A percentile compares a stretch with the other conserved stretches of the same genome.
These are phyloP conservation scores for Pseudonitzschia multistriata DNA, from an alignment of 108 stramenopile species.

Conservation along the genomic window DNA sequence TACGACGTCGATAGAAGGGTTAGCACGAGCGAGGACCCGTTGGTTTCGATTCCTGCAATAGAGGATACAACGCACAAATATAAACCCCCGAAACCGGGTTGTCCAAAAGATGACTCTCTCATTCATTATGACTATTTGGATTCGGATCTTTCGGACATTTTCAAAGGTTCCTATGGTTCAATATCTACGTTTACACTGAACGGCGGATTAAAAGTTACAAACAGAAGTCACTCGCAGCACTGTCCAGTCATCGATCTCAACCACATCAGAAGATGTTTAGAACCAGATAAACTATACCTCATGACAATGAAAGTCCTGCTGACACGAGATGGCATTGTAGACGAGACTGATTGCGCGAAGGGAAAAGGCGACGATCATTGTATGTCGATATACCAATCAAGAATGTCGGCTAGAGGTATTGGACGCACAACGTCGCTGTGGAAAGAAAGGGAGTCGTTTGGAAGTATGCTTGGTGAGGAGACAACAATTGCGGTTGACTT, in stretches of 20 bases:
- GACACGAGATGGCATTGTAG: constrained; percentile 18
- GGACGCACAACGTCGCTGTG: constrained; percentile 3
- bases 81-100: constrained; percentile 4
- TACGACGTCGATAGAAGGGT: constrained; percentile 23
- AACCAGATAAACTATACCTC: constrained; percentile 27
- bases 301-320: constrained; percentile 48
- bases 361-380: constrained; percentile 8
- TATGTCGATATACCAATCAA: constrained; percentile 5
- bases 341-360: constrained; percentile 15
- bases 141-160: too few species aligned
- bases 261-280: constrained; percentile 17
- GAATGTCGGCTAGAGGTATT: constrained; percentile 7
- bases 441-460: constrained; percentile 13
- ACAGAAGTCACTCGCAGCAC: constrained; percentile 16
- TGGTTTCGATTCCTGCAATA: neutral
- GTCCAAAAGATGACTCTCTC: constrained; percentile 13
- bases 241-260: constrained; percentile 19
- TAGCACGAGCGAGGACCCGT: neutral
- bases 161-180: constrained; percentile 16
- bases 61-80: neutral
- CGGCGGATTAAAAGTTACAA: constrained; percentile 8
- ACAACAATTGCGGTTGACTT: constrained; percentile 35
- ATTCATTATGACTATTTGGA: constrained; percentile 1
- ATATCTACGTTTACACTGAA: constrained; percentile 7
- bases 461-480: constrained; percentile 47